Percentiles rank a stretch among this genome's conserved stretches.
These are phyloP conservation scores for Colletotrichum coccodes DNA, from an alignment of 2,329 filamentous ascomycete genomes.

Conservation along the genomic window DNA sequence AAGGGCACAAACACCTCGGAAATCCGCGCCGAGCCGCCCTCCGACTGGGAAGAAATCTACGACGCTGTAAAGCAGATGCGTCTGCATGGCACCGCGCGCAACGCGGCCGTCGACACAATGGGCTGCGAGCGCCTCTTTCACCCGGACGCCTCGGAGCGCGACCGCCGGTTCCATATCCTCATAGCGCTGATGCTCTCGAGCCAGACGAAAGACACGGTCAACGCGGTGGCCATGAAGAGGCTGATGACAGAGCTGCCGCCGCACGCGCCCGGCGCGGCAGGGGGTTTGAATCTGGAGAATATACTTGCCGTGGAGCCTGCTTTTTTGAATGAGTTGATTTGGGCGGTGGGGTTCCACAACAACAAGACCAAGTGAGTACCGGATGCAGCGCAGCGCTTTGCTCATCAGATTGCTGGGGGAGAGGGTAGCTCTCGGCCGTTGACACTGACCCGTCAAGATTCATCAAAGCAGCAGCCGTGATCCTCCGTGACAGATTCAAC, in stretches of 20 bases:
- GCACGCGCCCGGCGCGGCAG: conserved; percentile 51
- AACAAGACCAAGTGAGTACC: conserved; percentile 82
- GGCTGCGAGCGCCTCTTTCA: conserved; percentile 84
- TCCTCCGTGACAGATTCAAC: conserved; percentile 75
- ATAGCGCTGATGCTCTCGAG: conserved; percentile 90
- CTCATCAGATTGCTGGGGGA: background rate
- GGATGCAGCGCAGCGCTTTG: conserved; percentile 33
- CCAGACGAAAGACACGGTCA: conserved; percentile 94
- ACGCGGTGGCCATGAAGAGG: conserved; percentile 81
- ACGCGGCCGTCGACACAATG: conserved; percentile 97
- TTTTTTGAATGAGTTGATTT: conserved; percentile 77
- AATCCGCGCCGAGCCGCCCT: conserved; percentile 66
- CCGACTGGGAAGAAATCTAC: conserved; percentile 89
- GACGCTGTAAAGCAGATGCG: conserved; percentile 81
- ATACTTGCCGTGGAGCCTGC: conserved; percentile 77
- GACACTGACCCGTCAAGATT: conserved; percentile 47
- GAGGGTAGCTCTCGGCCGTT: too few species aligned
- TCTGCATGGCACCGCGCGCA: conserved; percentile 60
- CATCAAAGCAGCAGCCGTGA: conserved; percentile 78
- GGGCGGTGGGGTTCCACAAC: conserved; percentile 92
- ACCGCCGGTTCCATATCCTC: conserved; percentile 85
- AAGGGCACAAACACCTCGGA: conserved; percentile 52
- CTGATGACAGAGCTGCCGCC: conserved; percentile 79
- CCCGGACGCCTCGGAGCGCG: conserved; percentile 56
- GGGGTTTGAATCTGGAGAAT: conserved; percentile 78